Base-by-base conservation (phyloP, 305 asterid species). In the Fraxinus platypoda region DNA sequence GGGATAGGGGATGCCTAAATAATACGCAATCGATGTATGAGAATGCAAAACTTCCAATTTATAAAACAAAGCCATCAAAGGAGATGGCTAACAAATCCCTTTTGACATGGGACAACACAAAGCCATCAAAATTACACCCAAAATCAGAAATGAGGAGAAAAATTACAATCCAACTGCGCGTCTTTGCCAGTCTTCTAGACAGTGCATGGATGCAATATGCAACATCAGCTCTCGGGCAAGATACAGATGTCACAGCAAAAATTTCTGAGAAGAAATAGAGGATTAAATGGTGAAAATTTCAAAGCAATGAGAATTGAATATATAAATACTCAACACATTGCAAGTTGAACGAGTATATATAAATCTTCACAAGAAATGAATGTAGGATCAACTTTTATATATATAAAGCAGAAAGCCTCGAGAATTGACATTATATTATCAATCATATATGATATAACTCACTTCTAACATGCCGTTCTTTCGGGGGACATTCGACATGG, bases 401-500 rank as follows among this genome's bases (percentile, higher is more conserved):
- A 43, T 28, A 73, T 19, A 62, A 62, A 62, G 4, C 71, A 62
- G 30, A 62, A 62, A 62, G 31, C 30, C 71, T 21, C 13, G 2
- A 62, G 71, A 59, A 59, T 6, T 59, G 25, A 76, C 13, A 59
- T 59, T 19, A 52, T 28, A 26, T 23, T 25, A 54, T 26, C 33
- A 66, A 66, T 26, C 74, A 46, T 46, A 13, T 13, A 13, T 46
- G 54, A 46, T 12, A 68, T 3, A 28, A 84, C 97, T 91, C 85
- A 95, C 97, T 91, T 91, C 97, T 90, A 87, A 95, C 89, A 83
- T 95, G 97, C 0, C 98, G 90, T 94, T 94, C 98, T 77, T 94
- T 94, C 0, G 98, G 97, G 30, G 98, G 97, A 12, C 90, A 75
- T 83, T 95, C 98, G 0, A 87, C 95, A 73, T 95, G 98, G 82